These are phyloP conservation scores for Nemania diffusa DNA, from an alignment of 2,329 filamentous ascomycete genomes.

Conservation along the genomic window DNA sequence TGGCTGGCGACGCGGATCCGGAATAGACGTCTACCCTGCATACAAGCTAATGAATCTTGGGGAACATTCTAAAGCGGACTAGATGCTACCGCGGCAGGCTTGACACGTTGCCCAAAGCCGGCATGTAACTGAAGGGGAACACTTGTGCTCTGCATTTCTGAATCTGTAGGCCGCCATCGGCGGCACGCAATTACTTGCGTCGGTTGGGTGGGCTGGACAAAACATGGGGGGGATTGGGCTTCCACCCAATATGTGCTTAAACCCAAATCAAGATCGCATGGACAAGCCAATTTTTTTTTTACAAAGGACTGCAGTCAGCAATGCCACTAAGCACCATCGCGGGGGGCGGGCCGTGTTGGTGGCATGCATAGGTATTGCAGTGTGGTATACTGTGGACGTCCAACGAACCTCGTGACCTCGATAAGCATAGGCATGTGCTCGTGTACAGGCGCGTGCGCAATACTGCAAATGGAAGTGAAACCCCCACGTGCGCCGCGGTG, in stretches of 20 bases:
- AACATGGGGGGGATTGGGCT: conserved; percentile 22
- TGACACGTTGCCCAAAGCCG: not conserved
- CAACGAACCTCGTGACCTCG: conserved; percentile 45
- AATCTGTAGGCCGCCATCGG: conserved; percentile 27
- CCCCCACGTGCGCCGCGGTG: conserved; percentile 46
- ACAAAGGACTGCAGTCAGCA: conserved; percentile 34
- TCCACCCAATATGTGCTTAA: conserved; percentile 23
- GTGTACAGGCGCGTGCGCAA: conserved; percentile 7
- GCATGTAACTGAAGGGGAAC: not conserved
- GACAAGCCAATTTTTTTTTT: conserved; percentile 15
- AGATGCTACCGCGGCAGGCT: not conserved
- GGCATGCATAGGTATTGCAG: conserved; percentile 36
- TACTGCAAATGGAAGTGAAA: conserved; percentile 13
- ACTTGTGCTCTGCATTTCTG: conserved; percentile 1
- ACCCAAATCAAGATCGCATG: conserved; percentile 26
- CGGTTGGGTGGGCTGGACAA: conserved; percentile 12
- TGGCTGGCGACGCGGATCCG: not conserved
- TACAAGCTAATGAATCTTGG: not conserved
- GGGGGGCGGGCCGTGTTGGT: conserved; percentile 16
- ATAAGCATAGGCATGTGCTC: conserved; percentile 16
- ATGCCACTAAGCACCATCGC: conserved; percentile 12
- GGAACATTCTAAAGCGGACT: not conserved
- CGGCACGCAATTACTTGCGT: conserved; percentile 7
- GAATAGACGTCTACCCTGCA: not conserved
- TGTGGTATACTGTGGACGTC: conserved; percentile 39